Conservation (phyloP, 176 grass and related monocot species). For the Sorghum bicolor region DNA sequence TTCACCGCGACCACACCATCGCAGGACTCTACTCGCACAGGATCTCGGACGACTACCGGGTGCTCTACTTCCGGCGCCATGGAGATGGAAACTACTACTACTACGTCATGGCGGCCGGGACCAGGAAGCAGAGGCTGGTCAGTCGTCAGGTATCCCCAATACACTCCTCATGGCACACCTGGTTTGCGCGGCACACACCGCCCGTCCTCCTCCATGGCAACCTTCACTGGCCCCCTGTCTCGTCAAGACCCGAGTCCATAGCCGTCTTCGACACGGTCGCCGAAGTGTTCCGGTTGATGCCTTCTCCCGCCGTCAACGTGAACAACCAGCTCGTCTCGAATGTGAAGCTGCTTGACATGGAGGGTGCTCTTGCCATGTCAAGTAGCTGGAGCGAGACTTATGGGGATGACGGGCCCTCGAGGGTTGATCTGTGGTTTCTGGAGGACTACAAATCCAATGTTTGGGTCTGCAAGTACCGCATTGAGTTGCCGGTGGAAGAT, state of each 20-base stretch:
- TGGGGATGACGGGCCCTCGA: neutral
- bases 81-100: neutral
- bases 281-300: constrained; percentile 21
- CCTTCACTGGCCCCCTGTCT: constrained; percentile 17
- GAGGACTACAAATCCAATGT: neutral
- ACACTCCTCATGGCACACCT: neutral
- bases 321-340: neutral
- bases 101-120: constrained; percentile 20
- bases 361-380: constrained; percentile 5
- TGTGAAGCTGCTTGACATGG: neutral
- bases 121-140: neutral
- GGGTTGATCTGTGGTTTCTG: constrained; percentile 4
- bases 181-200: neutral
- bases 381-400: too few relatives aligned
- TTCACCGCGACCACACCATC: neutral
- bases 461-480: neutral
- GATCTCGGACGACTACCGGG: constrained; percentile 9
- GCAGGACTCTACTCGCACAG: constrained; percentile 6
- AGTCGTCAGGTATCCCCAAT: neutral
- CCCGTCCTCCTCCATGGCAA: neutral
- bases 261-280: constrained; percentile 4
- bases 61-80: neutral
- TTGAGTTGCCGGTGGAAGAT: neutral
- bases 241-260: neutral
- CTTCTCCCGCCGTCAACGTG: neutral